Percentiles rank a stretch among this genome's conserved stretches.
Evolutionary conservation across 345 rosid species (phyloP).

Genomic region (Cardamine chenopodiifolia): DNA sequence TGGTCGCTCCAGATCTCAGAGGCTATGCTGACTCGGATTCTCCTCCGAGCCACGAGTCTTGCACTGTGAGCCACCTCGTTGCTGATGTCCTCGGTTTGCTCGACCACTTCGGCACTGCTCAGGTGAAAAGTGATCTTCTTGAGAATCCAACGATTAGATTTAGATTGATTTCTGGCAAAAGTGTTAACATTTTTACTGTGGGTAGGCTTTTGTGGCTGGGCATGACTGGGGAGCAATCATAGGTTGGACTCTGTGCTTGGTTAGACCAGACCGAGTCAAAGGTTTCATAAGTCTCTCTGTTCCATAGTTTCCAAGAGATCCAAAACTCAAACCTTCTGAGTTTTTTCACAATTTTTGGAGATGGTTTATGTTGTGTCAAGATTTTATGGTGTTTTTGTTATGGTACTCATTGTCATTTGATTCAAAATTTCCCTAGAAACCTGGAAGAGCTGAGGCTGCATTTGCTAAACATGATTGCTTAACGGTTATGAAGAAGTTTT

Average conservation of each 20-base stretch:
- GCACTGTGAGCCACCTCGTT: conserved; percentile 57
- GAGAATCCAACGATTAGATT: conserved; percentile 9
- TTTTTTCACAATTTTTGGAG: conserved; percentile 45
- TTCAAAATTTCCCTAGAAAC: conserved; percentile 45
- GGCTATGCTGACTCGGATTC: conserved; percentile 67
- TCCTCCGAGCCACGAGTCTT: conserved; percentile 51
- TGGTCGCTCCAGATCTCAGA: conserved; percentile 69
- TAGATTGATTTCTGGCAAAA: background rate
- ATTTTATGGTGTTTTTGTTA: background rate
- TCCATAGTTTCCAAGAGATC: conserved; percentile 52
- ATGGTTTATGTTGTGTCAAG: conserved; percentile 39
- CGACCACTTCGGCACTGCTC: conserved; percentile 52
- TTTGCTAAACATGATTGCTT: conserved; percentile 61
- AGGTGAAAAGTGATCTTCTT: conserved; percentile 43
- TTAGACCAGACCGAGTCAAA: conserved; percentile 62
- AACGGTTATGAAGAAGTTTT: conserved; percentile 74
- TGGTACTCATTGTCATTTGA: background rate
- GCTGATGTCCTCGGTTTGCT: conserved; percentile 60
- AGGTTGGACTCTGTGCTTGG: conserved; percentile 58
- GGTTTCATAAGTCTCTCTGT: conserved; percentile 52
- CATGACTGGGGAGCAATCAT: conserved; percentile 72
- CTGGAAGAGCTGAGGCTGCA: conserved; percentile 74
- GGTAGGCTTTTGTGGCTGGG: conserved; percentile 67
- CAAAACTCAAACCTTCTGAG: conserved; percentile 43
- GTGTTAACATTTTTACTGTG: background rate